These are phyloP conservation scores for Dryas integrifolia DNA, from an alignment of 331 rosid genomes.

Conservation along the genomic window DNA sequence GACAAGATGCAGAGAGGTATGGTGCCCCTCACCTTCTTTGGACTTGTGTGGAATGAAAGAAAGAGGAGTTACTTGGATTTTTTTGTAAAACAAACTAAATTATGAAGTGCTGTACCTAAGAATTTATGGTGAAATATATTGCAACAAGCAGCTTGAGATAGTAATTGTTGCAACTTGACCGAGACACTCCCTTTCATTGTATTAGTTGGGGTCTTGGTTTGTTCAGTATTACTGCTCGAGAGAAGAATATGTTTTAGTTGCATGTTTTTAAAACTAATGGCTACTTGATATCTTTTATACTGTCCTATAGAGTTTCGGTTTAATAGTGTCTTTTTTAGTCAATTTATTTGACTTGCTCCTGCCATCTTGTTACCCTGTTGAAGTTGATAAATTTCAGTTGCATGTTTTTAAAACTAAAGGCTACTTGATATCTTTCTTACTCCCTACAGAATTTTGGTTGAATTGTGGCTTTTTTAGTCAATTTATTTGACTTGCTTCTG, in stretches of 20 bases:
- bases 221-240: not conserved
- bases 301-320: not conserved
- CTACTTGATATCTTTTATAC: not conserved
- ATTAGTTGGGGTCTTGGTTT: not conserved
- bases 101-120: not conserved
- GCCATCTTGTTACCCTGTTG: not conserved
- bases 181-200: not conserved
- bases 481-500: too few relatives aligned
- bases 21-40: not conserved
- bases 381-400: not conserved
- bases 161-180: not conserved
- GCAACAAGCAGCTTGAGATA: slow-evolving; percentile 1
- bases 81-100: not conserved
- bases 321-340: not conserved
- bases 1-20: slow-evolving; percentile 64
- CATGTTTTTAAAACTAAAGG: not conserved
- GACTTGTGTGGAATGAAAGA: not conserved
- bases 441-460: not conserved
- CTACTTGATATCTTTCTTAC: not conserved
- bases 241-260: not conserved
- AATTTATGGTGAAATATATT: not conserved
- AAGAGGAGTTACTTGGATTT: not conserved
- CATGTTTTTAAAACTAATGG: not conserved
- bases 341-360: too few relatives aligned
- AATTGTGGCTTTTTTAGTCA: not conserved